These are phyloP conservation scores for Mucor lusitanicus DNA, from an alignment of 371 early-diverging fungal species.

Conservation along the genomic window DNA sequence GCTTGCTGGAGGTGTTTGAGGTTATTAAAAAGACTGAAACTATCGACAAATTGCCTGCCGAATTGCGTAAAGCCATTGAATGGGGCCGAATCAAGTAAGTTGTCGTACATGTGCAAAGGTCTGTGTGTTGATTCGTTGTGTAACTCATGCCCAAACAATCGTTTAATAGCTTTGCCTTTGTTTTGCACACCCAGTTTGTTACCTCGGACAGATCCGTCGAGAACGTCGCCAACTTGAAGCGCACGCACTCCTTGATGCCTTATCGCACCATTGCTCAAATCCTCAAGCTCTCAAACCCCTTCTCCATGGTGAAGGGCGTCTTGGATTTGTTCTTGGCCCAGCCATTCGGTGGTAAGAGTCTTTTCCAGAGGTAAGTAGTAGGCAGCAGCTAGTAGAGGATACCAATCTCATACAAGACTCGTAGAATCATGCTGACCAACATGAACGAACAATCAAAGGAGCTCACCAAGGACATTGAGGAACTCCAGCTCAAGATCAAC, in stretches of 20 bases:
- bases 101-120: background rate
- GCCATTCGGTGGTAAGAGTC: slow-evolving; percentile 63
- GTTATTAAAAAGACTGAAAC: slow-evolving; percentile 46
- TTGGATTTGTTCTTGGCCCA: slow-evolving; percentile 68
- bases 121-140: background rate
- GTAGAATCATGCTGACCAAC: slow-evolving; percentile 54
- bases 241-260: slow-evolving; percentile 63
- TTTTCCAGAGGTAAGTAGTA: slow-evolving; percentile 55
- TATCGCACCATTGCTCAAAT: slow-evolving; percentile 59
- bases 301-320: slow-evolving; percentile 63
- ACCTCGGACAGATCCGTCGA: slow-evolving; percentile 61
- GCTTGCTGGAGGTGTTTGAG: slow-evolving; percentile 31
- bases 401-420: background rate
- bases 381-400: background rate
- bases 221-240: slow-evolving; percentile 57
- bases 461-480: slow-evolving; percentile 52
- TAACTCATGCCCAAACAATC: background rate
- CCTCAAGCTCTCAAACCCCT: slow-evolving; percentile 64
- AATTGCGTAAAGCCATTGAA: slow-evolving; percentile 58
- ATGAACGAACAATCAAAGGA: slow-evolving; percentile 56
- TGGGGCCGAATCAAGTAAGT: slow-evolving; percentile 63
- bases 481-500: slow-evolving; percentile 46
- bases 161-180: slow-evolving; percentile 57
- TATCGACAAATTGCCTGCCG: slow-evolving; percentile 47
- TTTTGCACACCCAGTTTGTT: slow-evolving; percentile 60